Evolutionary conservation across 2,329 filamentous ascomycete genomes (phyloP), one percentile per base, ranked within the genome.

Genomic region (Fusarium sp.): DNA sequence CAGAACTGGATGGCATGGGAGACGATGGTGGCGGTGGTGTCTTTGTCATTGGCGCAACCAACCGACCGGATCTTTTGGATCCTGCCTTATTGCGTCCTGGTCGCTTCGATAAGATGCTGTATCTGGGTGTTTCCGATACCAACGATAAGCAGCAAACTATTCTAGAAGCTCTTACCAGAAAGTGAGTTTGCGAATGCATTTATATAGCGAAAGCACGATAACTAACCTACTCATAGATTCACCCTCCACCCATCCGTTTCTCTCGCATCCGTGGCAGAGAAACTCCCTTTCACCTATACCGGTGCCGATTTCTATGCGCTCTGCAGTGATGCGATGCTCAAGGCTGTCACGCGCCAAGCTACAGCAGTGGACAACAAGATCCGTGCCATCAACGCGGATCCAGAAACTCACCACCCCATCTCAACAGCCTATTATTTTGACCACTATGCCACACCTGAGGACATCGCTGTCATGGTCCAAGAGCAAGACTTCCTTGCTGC

Each of bases 261-360:
- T 13, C 88, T 99, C 13, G 79, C 86, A 27, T 83, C 88, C 10
- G 89, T 99, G 48, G 92, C 95, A 6, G 86, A 92, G 54, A 86
- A 86, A 13, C 87, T 99, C 6, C 96, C 96, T 0, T 96, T 98
- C 78, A 98, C 95, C 4, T 99, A 98, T 82, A 99, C 96, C 0
- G 96, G 96, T 76, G 96, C 96, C 68, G 96, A 99, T 82, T 91
- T 99, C 77, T 99, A 99, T 80, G 96, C 96, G 1, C 87, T 99
- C 21, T 98, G 95, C 83, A 97, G 94, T 45, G 96, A 99, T 79
- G 94, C 96, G 54, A 99, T 99, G 96, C 91, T 99, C 72, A 98
- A 99, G 80, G 96, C 96, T 21, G 95, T 99, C 62, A 99, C 96
- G 4, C 90, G 96, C 7, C 93, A 97, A 77, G 94, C 96, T 4